phyloP scores from a whole-genome alignment of 2,329 filamentous ascomycete species.

The Fusarium nygamai region DNA sequence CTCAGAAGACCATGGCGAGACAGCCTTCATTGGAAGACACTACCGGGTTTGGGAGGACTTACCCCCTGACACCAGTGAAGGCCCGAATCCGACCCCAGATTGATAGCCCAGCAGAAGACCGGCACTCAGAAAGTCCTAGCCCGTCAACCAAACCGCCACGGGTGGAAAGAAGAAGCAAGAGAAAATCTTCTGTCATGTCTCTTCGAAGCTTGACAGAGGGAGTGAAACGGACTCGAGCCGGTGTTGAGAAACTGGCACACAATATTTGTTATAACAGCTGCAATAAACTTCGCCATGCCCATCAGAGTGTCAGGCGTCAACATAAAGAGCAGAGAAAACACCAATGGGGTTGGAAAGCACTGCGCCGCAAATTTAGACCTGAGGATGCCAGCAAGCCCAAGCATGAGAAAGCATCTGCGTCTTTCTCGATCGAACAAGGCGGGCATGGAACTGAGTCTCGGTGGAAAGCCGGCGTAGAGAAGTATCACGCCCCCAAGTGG shows the following conservation, averaged over 20 bases:
- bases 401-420: conserved; percentile 35
- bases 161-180: conserved; percentile 23
- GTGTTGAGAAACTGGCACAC: conserved; percentile 43
- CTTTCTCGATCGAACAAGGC: conserved; percentile 41
- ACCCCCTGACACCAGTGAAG: not conserved
- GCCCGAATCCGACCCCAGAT: conserved; percentile 36
- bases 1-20: conserved; percentile 3
- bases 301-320: conserved; percentile 43
- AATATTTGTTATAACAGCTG: conserved; percentile 42
- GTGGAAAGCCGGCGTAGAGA: conserved; percentile 50
- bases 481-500: conserved; percentile 48
- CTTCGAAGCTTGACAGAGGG: conserved; percentile 26
- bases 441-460: conserved; percentile 44
- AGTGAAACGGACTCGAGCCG: conserved; percentile 36
- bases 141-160: conserved; percentile 6
- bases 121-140: conserved; percentile 26
- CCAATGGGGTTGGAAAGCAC: conserved; percentile 44
- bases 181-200: conserved; percentile 29
- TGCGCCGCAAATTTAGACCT: conserved; percentile 40
- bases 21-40: not conserved
- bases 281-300: conserved; percentile 40
- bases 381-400: conserved; percentile 40
- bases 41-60: not conserved
- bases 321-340: conserved; percentile 39
- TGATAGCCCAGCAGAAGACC: conserved; percentile 38